Evolutionary conservation across 371 early-diverging fungal species (phyloP).

Genomic region (Fennellomyces sp.): DNA sequence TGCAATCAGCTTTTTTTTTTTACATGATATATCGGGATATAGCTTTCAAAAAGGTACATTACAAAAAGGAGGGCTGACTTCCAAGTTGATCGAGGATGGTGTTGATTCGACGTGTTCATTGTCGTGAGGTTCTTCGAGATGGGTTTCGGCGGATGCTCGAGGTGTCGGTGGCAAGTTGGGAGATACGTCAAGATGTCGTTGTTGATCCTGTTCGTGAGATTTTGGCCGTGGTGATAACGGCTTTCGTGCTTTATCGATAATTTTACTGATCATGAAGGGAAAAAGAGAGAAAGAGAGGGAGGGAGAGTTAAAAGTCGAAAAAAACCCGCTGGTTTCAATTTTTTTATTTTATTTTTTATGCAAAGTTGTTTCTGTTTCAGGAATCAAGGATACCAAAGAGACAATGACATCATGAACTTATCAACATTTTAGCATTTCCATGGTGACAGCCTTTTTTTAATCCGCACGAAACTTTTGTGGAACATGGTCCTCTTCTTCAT

Average conservation of each 20-base stretch:
- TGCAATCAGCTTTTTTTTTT: not conserved
- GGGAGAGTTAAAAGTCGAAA: not conserved
- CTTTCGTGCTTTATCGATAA: conserved; percentile 14
- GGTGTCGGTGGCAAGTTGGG: conserved; percentile 7
- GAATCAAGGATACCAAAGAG: no score
- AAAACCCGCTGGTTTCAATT: not conserved
- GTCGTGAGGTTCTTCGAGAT: not conserved
- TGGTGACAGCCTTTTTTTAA: not conserved
- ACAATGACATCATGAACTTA: no score
- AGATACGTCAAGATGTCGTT: not conserved
- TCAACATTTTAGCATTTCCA: no score
- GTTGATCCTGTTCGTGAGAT: not conserved
- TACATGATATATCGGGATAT: no score
- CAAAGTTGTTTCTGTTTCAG: not conserved
- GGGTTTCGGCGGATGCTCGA: conserved; percentile 6
- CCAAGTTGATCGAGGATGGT: not conserved
- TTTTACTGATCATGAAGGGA: conserved; percentile 11
- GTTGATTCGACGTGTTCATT: not conserved
- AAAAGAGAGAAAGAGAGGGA: not conserved
- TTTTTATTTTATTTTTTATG: not conserved
- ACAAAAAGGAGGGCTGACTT: not conserved
- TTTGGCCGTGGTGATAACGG: conserved; percentile 2
- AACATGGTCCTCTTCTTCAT: not conserved
- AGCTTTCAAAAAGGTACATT: no score
- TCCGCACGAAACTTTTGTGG: conserved; percentile 14